Conservation (phyloP, 2,329 filamentous ascomycete species). For the Cephalotrichum gorgonifer region DNA sequence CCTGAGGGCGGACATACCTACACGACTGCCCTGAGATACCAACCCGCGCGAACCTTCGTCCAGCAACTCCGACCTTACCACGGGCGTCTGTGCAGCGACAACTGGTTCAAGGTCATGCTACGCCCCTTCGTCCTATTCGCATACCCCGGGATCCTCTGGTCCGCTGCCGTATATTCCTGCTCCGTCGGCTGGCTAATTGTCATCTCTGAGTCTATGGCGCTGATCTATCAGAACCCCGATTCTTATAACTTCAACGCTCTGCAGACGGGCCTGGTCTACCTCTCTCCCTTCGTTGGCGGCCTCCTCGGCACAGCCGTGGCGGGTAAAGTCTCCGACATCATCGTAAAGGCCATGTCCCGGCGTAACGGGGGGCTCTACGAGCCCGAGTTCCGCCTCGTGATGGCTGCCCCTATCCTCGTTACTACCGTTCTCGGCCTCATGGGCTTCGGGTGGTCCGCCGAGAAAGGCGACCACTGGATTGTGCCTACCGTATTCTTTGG, state of each 20-base stretch:
- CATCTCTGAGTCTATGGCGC: slow-evolving; percentile 74
- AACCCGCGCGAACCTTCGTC: slow-evolving; percentile 58
- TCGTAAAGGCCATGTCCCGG: slow-evolving; percentile 72
- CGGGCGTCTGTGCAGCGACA: slow-evolving; percentile 67
- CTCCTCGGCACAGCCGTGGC: slow-evolving; percentile 87
- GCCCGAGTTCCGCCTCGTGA: slow-evolving; percentile 83
- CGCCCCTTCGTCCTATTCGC: slow-evolving; percentile 79
- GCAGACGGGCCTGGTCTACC: slow-evolving; percentile 75
- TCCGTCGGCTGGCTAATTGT: slow-evolving; percentile 95
- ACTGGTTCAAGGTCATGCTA: slow-evolving; percentile 66
- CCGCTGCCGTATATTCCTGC: slow-evolving; percentile 70
- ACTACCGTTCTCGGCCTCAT: slow-evolving; percentile 79
- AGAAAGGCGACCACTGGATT: slow-evolving; percentile 69
- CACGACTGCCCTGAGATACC: slow-evolving; percentile 57
- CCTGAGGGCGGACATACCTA: slow-evolving; percentile 37
- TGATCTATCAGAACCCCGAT: slow-evolving; percentile 61
- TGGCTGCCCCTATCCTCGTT: slow-evolving; percentile 71
- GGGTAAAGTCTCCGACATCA: slow-evolving; percentile 74
- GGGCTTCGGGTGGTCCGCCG: slow-evolving; percentile 90
- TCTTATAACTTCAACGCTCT: slow-evolving; percentile 75
- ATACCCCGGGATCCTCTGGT: slow-evolving; percentile 88
- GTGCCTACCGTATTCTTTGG: slow-evolving; percentile 92
- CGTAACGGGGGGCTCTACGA: slow-evolving; percentile 92
- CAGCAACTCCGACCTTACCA: slow-evolving; percentile 70
- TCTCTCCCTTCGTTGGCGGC: slow-evolving; percentile 82